Conservation (phyloP, 345 rosid species). For the Excoecaria cochinchinensis region DNA sequence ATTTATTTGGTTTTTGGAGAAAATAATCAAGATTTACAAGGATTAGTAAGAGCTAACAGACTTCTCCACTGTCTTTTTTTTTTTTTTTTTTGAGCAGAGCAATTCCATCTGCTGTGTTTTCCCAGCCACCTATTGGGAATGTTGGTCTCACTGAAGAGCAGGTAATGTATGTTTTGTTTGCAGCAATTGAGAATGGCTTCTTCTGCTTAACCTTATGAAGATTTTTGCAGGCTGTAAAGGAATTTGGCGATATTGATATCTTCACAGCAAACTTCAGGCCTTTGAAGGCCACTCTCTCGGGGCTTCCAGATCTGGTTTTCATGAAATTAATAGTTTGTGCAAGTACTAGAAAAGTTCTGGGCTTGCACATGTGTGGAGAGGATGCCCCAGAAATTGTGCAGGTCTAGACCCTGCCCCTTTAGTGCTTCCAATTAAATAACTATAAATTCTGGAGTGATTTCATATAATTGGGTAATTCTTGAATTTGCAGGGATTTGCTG, state of each 20-base stretch:
- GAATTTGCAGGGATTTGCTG: constrained; percentile 77
- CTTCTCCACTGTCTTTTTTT: constrained; percentile 3
- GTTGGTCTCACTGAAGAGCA: constrained; percentile 92
- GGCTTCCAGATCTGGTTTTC: constrained; percentile 84
- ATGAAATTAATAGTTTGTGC: constrained; percentile 91
- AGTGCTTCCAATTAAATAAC: neutral
- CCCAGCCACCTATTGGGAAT: constrained; percentile 96
- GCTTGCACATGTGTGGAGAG: constrained; percentile 92
- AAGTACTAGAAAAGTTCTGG: constrained; percentile 66
- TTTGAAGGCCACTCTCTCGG: constrained; percentile 86
- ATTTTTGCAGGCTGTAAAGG: constrained; percentile 64
- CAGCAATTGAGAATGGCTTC: constrained; percentile 13
- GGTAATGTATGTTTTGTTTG: constrained; percentile 35
- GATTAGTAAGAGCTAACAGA: neutral
- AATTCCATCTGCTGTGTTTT: constrained; percentile 90
- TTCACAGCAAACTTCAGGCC: constrained; percentile 90
- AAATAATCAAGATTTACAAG: neutral
- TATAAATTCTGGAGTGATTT: neutral
- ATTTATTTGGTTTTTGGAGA: neutral
- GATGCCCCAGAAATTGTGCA: constrained; percentile 87
- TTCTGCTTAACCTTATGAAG: constrained; percentile 17
- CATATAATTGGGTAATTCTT: constrained; percentile 3
- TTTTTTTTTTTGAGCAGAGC: constrained; percentile 45
- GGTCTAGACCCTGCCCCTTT: constrained; percentile 34
- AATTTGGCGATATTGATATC: constrained; percentile 75